Evolutionary conservation across 1,284 basidiomycete species (phyloP), one percentile per base, ranked within the genome.

Genomic region (Apiotrichum sp.): DNA sequence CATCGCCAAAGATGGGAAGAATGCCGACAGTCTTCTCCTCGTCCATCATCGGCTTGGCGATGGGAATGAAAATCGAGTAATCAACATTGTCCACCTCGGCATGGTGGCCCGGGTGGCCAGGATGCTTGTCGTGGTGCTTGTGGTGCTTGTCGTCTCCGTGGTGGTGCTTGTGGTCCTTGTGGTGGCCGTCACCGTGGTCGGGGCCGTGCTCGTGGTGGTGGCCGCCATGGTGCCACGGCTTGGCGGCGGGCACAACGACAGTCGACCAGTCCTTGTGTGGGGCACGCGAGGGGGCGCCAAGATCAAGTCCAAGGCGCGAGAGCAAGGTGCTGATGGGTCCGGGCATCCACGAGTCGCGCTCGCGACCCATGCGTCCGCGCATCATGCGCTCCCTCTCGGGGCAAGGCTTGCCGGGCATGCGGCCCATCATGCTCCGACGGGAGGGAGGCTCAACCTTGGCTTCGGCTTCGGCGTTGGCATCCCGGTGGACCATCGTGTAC

Each of bases 1-100:
- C 43, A 6, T 34, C 33, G 35, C 53, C 53, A 41, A 54, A 49
- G 47, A 55, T 41, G 16, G 54, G 54, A 3, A 55, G 43, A 22
- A 55, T 55, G 22, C 38, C 38, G 31, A 56, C 9, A 5, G 35
- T n/a, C 33, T 47, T 39, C 14, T 41, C 50, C 40, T 46, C 46
- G 38, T 45, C 29, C 32, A 22, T 35, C 32, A 34, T 13, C 22
- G 49, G 49, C 39, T 22, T 7, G 10, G 7, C 33, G 31, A 31
- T 40, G 52, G 52, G 36, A 10, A 47, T 29, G 14, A 42, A 35
- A 32, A 50, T 50, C 29, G 49, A 42, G 6, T n/a, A 22, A 39
- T 50, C 43, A 22, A 32, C 34, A 9, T 50, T 50, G 47, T 39
- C 47, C 4, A 1, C 49, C n/a, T 41, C 39, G 3, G 49, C 39